Evolutionary conservation across 208 protist genomes (phyloP).

Genomic region (Naegleria fowleri): DNA sequence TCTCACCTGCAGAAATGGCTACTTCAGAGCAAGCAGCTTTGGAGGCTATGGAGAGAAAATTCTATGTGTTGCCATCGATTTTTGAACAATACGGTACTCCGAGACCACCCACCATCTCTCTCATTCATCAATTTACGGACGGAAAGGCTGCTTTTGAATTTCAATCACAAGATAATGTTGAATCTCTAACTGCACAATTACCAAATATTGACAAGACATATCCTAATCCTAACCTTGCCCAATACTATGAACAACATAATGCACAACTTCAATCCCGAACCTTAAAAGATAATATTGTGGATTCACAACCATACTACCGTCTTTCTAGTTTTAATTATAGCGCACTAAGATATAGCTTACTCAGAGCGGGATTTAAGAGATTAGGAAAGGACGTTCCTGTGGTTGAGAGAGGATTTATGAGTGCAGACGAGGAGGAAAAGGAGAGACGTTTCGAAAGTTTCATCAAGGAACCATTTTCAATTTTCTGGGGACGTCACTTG

Average conservation of each 20-base stretch:
- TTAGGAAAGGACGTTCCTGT: neutral
- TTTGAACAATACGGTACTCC: slow-evolving; percentile 10
- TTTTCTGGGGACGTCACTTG: slow-evolving; percentile 22
- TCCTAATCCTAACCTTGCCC: neutral
- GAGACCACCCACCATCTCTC: neutral
- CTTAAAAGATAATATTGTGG: neutral
- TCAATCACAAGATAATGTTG: no score
- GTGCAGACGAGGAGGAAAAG: neutral
- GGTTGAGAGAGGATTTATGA: neutral
- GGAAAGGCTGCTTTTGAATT: neutral
- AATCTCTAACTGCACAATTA: neutral
- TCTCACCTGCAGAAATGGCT: no score
- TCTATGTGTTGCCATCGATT: neutral
- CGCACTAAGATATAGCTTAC: neutral
- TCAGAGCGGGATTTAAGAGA: neutral
- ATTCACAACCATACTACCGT: neutral
- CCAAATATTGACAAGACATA: neutral
- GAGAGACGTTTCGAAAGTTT: neutral
- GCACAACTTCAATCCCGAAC: neutral
- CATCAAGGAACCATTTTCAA: neutral
- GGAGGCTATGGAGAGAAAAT: neutral
- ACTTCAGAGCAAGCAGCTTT: no score
- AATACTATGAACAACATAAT: neutral
- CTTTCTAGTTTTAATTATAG: neutral
- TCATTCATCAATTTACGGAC: neutral